A percentile compares a stretch with the other conserved stretches of the same genome.
phyloP scores from a whole-genome alignment of 2,329 filamentous ascomycete species.

The Dactylellina cionopaga region DNA sequence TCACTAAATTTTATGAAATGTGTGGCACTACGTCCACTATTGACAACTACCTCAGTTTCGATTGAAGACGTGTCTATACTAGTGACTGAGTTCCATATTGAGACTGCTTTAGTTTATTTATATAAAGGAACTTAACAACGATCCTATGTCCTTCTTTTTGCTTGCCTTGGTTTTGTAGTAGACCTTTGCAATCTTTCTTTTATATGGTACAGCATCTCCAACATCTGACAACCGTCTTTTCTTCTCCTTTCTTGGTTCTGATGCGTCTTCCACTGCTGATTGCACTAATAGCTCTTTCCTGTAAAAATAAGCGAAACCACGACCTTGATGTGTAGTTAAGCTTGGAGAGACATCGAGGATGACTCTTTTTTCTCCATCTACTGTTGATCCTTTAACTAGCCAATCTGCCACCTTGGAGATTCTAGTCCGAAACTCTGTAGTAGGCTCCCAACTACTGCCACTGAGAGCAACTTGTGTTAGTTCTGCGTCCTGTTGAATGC shows the following conservation, averaged over 20 bases:
- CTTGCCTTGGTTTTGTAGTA: constrained; percentile 27
- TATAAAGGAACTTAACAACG: constrained; percentile 32
- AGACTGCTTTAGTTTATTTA: background rate
- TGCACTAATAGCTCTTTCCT: background rate
- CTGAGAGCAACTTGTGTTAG: constrained; percentile 4
- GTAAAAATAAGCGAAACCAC: constrained; percentile 24
- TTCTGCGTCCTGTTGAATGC: background rate
- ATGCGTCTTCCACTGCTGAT: background rate
- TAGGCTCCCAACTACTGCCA: background rate
- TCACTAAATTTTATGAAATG: no score
- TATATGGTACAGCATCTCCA: background rate
- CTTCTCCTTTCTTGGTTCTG: constrained; percentile 9
- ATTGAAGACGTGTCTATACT: no score
- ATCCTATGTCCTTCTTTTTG: constrained; percentile 36
- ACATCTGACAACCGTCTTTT: constrained; percentile 21
- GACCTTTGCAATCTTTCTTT: constrained; percentile 1
- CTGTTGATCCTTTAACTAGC: constrained; percentile 18
- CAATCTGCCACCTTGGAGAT: constrained; percentile 21
- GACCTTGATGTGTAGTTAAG: background rate
- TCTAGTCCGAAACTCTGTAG: background rate
- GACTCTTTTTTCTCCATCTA: constrained; percentile 15
- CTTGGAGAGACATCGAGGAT: constrained; percentile 23
- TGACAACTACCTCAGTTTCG: no score
- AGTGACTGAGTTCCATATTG: no score
- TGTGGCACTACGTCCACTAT: no score